Base-by-base conservation (phyloP, 371 early-diverging fungal genomes). In the Mycotypha africana region DNA sequence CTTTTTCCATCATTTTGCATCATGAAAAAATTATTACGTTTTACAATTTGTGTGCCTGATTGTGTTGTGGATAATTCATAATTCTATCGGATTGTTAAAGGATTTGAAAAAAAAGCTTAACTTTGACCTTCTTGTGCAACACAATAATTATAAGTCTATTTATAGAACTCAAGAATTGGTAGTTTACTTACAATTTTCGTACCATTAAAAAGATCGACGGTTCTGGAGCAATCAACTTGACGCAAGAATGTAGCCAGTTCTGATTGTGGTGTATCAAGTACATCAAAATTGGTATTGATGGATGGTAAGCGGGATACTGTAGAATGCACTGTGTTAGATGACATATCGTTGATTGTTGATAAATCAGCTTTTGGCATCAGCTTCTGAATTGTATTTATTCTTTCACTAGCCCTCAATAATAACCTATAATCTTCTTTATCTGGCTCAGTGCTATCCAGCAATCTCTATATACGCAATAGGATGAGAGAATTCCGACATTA, bases 391-490 rank as follows among this genome's bases (percentile, higher is more conserved):
- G 39, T 55, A 33, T 74, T 73, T 14, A 78, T 47, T 8, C 62
- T 53, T 34, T 61, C 43, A 36, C 64, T 70, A 7, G 75, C 73
- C 15, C 42, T 42, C 8, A 51, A 22, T 22, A 74, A 40, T 12
- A 68, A 54, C 12, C 56, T 51, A 36, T 70, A 57, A 43, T 74
- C 77, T 10, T 61, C 38, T 22, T 65, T 55, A 21, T 66, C 65
- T 20, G 67, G 58, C 16, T 61, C 65, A 5, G 71, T 61, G 8
- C 62, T 55, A 35, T 73, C 62, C 24, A 68, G 53, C 20, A 78
- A 38, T 39, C 69, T 53, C 72, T 72, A 25, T 45, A 23, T 36
- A 38, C n/a, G 42, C 15, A 24, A 43, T n/a, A n/a, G n/a, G n/a
- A n/a, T n/a, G n/a, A n/a, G n/a, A n/a, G n/a, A 20, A 28, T 28